Conservation (phyloP, 2,329 filamentous ascomycete genomes). For the Macrophomina phaseolina region DNA sequence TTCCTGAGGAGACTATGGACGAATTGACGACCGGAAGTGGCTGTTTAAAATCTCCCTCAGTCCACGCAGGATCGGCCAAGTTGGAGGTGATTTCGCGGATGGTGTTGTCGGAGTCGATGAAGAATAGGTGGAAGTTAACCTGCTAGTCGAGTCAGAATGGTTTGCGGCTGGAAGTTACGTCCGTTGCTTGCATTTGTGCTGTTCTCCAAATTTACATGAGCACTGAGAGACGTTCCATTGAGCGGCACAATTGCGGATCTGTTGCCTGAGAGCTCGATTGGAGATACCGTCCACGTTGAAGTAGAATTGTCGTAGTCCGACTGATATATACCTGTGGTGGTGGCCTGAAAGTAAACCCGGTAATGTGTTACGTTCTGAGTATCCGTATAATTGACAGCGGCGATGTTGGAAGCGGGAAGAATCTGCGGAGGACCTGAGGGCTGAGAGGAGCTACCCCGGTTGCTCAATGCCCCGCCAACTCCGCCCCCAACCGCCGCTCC, state of each 20-base stretch:
- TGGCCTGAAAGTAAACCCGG: constrained; percentile 9
- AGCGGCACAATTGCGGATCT: background rate
- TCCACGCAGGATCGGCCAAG: background rate
- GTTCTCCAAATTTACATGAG: background rate
- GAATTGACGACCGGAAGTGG: background rate
- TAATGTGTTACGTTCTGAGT: background rate
- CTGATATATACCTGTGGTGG: background rate
- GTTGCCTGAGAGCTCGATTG: background rate
- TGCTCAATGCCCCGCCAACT: background rate
- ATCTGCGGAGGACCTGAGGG: constrained; percentile 1
- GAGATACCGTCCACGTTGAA: background rate
- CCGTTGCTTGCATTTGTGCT: background rate
- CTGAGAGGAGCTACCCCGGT: background rate
- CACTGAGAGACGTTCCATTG: background rate
- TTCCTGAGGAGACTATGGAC: background rate
- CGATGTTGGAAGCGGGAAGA: background rate
- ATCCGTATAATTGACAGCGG: constrained; percentile 12
- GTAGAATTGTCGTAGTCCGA: background rate
- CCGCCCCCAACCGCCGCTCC: constrained; percentile 12
- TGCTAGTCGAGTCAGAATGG: background rate
- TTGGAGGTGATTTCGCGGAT: constrained; percentile 2
- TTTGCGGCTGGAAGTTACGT: background rate
- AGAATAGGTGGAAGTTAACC: constrained; percentile 8
- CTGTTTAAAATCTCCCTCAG: background rate
- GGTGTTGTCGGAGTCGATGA: constrained; percentile 12